phyloP scores from a whole-genome alignment of 2,329 filamentous ascomycete species.

The Hypoxylon sp. region DNA sequence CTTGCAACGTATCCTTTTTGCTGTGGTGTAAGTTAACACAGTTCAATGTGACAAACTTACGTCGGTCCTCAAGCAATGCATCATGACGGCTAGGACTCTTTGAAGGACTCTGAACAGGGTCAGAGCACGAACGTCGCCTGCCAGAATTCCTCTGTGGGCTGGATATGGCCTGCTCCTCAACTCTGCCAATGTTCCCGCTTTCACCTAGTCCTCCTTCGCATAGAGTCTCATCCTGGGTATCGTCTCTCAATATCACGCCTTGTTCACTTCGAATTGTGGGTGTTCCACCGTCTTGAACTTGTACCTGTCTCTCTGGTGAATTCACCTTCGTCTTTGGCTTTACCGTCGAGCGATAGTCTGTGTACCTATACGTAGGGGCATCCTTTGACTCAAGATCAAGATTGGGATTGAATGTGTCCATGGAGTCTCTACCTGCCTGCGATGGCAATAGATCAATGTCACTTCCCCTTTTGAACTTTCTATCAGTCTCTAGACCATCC shows the following conservation, averaged over 20 bases:
- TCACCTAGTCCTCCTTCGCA: constrained; percentile 27
- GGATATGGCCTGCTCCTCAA: constrained; percentile 8
- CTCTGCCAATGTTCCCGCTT: constrained; percentile 7
- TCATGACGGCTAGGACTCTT: constrained; percentile 14
- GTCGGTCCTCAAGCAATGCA: constrained; percentile 9
- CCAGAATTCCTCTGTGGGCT: neutral
- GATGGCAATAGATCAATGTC: constrained; percentile 55
- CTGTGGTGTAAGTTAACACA: constrained; percentile 16
- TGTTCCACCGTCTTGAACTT: constrained; percentile 48
- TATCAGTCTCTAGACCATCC: constrained; percentile 29
- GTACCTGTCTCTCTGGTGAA: constrained; percentile 50
- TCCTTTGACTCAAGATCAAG: constrained; percentile 51
- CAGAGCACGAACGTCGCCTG: constrained; percentile 40
- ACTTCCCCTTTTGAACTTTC: constrained; percentile 44
- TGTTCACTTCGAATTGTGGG: constrained; percentile 55
- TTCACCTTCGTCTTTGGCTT: constrained; percentile 49
- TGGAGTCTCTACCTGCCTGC: constrained; percentile 51
- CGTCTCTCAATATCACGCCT: constrained; percentile 52
- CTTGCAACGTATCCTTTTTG: neutral
- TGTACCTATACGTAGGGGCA: constrained; percentile 46
- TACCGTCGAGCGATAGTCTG: constrained; percentile 44
- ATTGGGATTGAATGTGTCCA: constrained; percentile 53
- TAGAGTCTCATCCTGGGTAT: constrained; percentile 42
- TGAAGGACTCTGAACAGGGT: constrained; percentile 21
- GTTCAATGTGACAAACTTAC: constrained; percentile 19